A percentile compares a stretch with the other conserved stretches of the same genome.
These are phyloP conservation scores for Fragaria vesca DNA, from an alignment of 306 rosid species.

Conservation along the genomic window DNA sequence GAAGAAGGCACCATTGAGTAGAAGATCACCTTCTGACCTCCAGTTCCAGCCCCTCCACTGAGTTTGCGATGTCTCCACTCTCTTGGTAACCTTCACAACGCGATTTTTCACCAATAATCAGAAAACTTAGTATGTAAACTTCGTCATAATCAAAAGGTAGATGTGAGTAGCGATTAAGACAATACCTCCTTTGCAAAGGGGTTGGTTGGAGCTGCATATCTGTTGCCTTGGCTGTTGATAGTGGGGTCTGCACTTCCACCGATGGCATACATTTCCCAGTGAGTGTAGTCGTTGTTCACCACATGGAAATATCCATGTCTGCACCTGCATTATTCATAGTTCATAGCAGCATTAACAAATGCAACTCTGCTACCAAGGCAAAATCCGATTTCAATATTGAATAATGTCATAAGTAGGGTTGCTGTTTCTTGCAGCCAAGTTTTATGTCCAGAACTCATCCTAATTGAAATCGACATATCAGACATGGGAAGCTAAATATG, in stretches of 20 bases:
- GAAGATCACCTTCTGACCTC: conserved; percentile 94
- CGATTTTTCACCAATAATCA: conserved; percentile 11
- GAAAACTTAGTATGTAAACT: conserved; percentile 6
- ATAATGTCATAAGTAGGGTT: not conserved
- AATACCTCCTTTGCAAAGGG: conserved; percentile 92
- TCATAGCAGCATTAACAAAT: not conserved
- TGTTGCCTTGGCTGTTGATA: conserved; percentile 96
- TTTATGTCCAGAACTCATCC: not conserved
- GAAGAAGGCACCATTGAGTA: conserved; percentile 87
- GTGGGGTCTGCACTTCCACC: conserved; percentile 97
- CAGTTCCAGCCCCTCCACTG: conserved; percentile 90
- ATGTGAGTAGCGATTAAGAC: conserved; percentile 1
- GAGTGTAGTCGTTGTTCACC: conserved; percentile 99
- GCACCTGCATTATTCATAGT: conserved; percentile 59
- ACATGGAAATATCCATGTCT: conserved; percentile 97
- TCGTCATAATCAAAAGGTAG: conserved; percentile 6
- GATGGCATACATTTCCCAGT: conserved; percentile 99
- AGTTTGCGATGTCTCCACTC: conserved; percentile 69
- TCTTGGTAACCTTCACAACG: conserved; percentile 72
- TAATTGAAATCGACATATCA: conserved; percentile 2
- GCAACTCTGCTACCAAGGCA: conserved; percentile 8
- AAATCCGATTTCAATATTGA: not conserved
- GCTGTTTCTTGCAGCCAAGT: not conserved
- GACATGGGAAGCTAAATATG: conserved; percentile 8
- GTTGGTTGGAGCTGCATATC: conserved; percentile 86